Base-by-base conservation (phyloP, 2,329 filamentous ascomycete genomes). In the Penicillium sp. region DNA sequence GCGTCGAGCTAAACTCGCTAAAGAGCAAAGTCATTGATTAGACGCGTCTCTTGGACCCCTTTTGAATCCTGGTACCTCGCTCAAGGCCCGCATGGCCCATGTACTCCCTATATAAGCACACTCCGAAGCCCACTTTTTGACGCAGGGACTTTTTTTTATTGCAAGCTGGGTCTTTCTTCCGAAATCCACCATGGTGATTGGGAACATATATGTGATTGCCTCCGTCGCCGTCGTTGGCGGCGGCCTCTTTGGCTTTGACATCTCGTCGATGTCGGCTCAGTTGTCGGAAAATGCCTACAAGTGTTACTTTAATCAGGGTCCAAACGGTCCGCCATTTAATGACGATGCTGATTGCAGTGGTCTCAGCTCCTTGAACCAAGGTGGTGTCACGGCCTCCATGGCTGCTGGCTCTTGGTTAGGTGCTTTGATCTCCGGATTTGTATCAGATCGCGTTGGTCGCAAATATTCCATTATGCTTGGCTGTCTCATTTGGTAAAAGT, bases 171-270 rank as follows among this genome's bases (percentile, higher is more conserved):
- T 48, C 29, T 37, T 14, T 24, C 22, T 44, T n/a, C 26, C 21
- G 10, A 46, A 0, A n/a, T 37, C 27, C 31, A 60, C 47, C 44
- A 41, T 57, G 54, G 39, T 58, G 6, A 55, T 61, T 27, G 56
- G 56, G 3, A 62, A 62, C 27, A 62, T 59, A 46, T 62, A 62
- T 48, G 51, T 59, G 43, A 59, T 62, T 35, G 54, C 59, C 29
- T 45, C 53, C 46, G 49, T 62, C 52, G 54, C 57, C 26, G 54
- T 59, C 22, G 57, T 62, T 35, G 82, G 82, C 48, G 82, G 82
- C 35, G 79, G 79, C 72, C 73, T 83, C n/a, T 84, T 84, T 57
- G 82, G 82, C 53, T 84, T 84, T 63, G 82, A 85, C 66, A 83
- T 84, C 57, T 80, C 77, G 7, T 82, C 80, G 5, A 83, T 84